Evolutionary conservation across 768 basidiomycete species (phyloP).

Genomic region (Collybia nuda): DNA sequence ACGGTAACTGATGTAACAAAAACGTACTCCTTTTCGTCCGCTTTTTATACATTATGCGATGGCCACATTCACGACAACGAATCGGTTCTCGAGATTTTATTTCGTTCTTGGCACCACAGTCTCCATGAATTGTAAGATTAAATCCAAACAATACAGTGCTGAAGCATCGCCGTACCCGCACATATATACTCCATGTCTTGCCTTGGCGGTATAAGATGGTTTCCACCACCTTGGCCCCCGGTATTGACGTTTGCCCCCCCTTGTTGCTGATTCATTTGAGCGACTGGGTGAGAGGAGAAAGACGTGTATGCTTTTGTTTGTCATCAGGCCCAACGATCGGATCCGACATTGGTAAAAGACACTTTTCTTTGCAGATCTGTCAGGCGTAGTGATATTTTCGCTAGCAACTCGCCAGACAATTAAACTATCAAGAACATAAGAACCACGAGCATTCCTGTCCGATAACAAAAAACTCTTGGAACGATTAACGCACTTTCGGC

Average conservation of each 20-base stretch:
- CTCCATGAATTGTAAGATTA: slow-evolving; percentile 36
- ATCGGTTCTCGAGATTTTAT: slow-evolving; percentile 92
- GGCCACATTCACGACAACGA: slow-evolving; percentile 94
- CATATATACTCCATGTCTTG: slow-evolving; percentile 85
- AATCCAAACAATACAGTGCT: not conserved
- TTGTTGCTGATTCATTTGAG: slow-evolving; percentile 28
- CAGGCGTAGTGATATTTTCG: not conserved
- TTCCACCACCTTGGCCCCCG: slow-evolving; percentile 17
- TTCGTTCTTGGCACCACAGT: slow-evolving; percentile 91
- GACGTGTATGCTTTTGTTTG: slow-evolving; percentile 16
- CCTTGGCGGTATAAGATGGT: slow-evolving; percentile 38
- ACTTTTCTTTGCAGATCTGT: not conserved
- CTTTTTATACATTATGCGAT: slow-evolving; percentile 99
- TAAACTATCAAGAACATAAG: too few relatives aligned
- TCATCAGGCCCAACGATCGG: too few relatives aligned
- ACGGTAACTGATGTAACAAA: slow-evolving; percentile 3
- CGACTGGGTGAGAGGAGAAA: slow-evolving; percentile 16
- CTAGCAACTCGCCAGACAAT: too few relatives aligned
- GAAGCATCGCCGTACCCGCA: slow-evolving; percentile 54
- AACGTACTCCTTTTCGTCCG: slow-evolving; percentile 87
- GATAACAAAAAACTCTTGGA: too few relatives aligned
- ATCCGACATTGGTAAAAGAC: not conserved
- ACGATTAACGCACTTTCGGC: not conserved
- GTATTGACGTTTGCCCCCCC: slow-evolving; percentile 15
- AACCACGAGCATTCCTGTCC: too few relatives aligned